Base-by-base conservation (phyloP, 306 rosid species). In the Sicyos edulis region DNA sequence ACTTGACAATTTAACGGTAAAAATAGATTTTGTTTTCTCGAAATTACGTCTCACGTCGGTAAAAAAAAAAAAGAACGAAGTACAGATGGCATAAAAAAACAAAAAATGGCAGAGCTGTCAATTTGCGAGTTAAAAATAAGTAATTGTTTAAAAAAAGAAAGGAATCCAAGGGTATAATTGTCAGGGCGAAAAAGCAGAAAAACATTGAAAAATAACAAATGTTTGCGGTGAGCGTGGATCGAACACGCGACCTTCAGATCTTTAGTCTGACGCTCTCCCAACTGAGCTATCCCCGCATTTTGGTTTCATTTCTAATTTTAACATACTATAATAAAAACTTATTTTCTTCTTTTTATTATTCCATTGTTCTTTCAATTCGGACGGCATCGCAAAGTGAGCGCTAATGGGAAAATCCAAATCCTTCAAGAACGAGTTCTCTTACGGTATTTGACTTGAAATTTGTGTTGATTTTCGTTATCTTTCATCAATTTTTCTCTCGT, bases 391-490 rank as follows among this genome's bases (percentile, higher is more conserved):
- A 22, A 58, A 58, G 49, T 42, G 16, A 14, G 57, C 34, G 15
- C 32, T 19, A 51, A 85, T 82, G 88, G 86, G 84, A 12, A 85
- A 54, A 76, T 71, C 74, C 85, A 78, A 64, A 42, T 65, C 83
- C 57, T 85, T 85, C 85, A 85, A 85, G 77, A 75, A 80, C 10
- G 80, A 85, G 49, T 76, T 78, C 78, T n/a, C 80, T 13, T 82
- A 63, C 60, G 86, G 89, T 85, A 34, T 21, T 7, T 34, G 26
- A 24, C 75, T 75, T 47, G 8, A 21, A 44, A 19, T 20, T 66
- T 3, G 4, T 21, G 44, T 22, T 68, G 4, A 45, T 68, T 14
- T 47, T 47, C 44, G 14, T 68, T 7, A 8, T 45, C 14, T 45
- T 63, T 40, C 29, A 63, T 69, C 62, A 10, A 5, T 60, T 73